Evolutionary conservation across 2,329 filamentous ascomycete genomes (phyloP), one percentile per base, ranked within the genome.

Genomic region (Xylaria sp.): DNA sequence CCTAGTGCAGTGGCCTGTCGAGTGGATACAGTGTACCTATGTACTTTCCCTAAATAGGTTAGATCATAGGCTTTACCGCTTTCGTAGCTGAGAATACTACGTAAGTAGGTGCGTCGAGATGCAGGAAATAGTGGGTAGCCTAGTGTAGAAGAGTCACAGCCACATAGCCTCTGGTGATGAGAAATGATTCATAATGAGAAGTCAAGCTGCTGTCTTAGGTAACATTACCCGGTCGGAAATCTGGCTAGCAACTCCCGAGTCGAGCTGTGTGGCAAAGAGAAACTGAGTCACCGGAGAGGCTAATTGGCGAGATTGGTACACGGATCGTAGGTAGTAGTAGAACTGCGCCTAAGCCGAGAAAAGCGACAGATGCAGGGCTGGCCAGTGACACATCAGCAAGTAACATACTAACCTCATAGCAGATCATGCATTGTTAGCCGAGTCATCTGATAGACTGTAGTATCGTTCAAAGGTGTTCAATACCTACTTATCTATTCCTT

Each of bases 181-280:
- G 37, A 68, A 64, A 70, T 70, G 68, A 70, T 65, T 70, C 68
- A 70, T 70, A 64, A 27, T 35, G 54, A 35, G 29, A 44, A 23
- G 18, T 50, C 18, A 3, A 48, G 21, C 42, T 21, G n/a, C 42
- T 9, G 37, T 12, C 10, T 40, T 32, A 12, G 13, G 37, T 40
- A 40, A 13, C 12, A 40, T 13, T 40, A 40, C 37, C 37, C 13
- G 3, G 10, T n/a, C 16, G 3, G 8, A 23, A 23, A 10, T 23
- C 44, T 6, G 6, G n/a, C 13, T 18, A 12, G 2, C 25, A 32
- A 23, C n/a, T 13, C 13, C 32, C 32, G 32, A 25, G 21, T n/a
- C 21, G 44, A 27, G 32, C 37, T 27, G 5, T 60, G 60, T 64
- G 65, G 65, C 66, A 65, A 69, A 48, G 35, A 65, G 51, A 47